Percentiles rank a stretch among this genome's conserved stretches.
These are phyloP conservation scores for Usnea hakonensis DNA, from an alignment of 495 filamentous ascomycete genomes.

Conservation along the genomic window DNA sequence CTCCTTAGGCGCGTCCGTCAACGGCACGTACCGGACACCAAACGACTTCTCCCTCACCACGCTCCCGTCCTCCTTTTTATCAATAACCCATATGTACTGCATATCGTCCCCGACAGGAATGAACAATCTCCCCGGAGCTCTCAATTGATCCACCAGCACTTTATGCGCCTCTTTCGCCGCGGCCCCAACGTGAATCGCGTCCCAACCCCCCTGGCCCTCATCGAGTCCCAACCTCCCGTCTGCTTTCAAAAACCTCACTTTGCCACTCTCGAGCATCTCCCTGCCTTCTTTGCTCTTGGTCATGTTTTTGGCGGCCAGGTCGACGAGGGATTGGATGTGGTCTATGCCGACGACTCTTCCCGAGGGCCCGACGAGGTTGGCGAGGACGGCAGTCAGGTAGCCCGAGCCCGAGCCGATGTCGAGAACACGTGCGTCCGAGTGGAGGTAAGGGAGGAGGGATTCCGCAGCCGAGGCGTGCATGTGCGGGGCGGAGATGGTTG, in stretches of 20 bases:
- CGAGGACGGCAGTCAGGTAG: constrained; percentile 85
- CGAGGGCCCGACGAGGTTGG: constrained; percentile 54
- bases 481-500: constrained; percentile 94
- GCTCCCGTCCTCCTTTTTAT: constrained; percentile 73
- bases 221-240: constrained; percentile 72
- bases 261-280: constrained; percentile 48
- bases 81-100: constrained; percentile 85
- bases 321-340: constrained; percentile 71
- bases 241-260: constrained; percentile 65
- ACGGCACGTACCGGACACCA: constrained; percentile 85
- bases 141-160: constrained; percentile 68
- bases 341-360: constrained; percentile 76
- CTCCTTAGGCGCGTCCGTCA: constrained; percentile 69
- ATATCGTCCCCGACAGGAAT: constrained; percentile 65
- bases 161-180: constrained; percentile 69
- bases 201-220: constrained; percentile 48
- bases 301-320: constrained; percentile 69
- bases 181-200: constrained; percentile 95
- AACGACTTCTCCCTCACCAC: constrained; percentile 68
- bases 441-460: constrained; percentile 55
- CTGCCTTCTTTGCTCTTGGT: constrained; percentile 59
- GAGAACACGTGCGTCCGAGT: constrained; percentile 52
- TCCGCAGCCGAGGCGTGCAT: constrained; percentile 85
- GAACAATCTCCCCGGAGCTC: constrained; percentile 69
- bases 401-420: constrained; percentile 89